phyloP scores from a whole-genome alignment of 2,329 filamentous ascomycete species.

The Scedosporium minutisporum region DNA sequence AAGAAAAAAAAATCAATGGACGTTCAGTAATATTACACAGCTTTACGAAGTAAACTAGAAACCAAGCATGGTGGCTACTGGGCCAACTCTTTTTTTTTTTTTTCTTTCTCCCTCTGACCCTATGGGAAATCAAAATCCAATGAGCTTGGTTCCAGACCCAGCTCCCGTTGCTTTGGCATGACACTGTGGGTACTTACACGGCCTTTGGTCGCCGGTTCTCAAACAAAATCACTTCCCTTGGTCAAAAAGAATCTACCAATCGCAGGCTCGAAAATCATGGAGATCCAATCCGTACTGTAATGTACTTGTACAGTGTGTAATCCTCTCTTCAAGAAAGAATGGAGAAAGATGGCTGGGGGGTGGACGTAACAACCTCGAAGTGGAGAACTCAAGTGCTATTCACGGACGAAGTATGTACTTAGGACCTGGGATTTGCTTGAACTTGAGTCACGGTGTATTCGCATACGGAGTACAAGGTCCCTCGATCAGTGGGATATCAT shows the following conservation, averaged over 20 bases:
- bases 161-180: background rate
- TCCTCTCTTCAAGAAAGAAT: too few species aligned
- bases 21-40: too few species aligned
- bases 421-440: background rate
- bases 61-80: too few species aligned
- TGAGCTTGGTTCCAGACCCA: background rate
- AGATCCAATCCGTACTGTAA: background rate
- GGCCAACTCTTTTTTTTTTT: too few species aligned
- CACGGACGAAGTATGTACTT: background rate
- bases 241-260: background rate
- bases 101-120: background rate
- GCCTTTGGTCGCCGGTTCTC: background rate
- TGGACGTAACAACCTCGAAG: background rate
- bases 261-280: background rate
- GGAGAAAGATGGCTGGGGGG: too few species aligned
- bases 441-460: background rate
- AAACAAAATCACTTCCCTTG: background rate
- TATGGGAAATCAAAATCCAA: background rate
- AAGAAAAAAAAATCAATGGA: too few species aligned
- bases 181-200: background rate
- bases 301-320: too few species aligned
- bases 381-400: background rate
- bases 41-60: too few species aligned
- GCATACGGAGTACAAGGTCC: conserved; percentile 3
- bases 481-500: background rate